Evolutionary conservation across 805 yeast genomes (phyloP).

Genomic region (Jamesozyma jinghongensis): DNA sequence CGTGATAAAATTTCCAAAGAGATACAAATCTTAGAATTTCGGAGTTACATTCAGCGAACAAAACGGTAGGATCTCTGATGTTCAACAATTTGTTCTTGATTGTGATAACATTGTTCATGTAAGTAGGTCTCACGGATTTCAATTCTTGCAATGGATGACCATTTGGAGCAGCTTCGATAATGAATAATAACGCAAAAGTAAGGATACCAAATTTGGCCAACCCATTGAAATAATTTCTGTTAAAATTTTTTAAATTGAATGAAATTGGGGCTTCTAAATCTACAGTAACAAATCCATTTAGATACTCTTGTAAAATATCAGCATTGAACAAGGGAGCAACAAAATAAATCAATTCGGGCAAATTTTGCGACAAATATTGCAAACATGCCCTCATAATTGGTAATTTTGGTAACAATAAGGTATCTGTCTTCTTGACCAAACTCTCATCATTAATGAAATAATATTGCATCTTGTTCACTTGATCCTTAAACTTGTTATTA

Average conservation of each 20-base stretch:
- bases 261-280: too few species aligned
- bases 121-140: not conserved
- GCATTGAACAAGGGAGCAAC: too few species aligned
- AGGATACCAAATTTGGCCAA: constrained; percentile 2
- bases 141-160: not conserved
- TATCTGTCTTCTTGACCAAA: too few species aligned
- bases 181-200: not conserved
- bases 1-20: not conserved
- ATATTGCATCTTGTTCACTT: constrained; percentile 3
- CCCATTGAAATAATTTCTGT: not conserved
- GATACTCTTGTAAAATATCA: too few species aligned
- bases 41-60: not conserved
- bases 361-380: too few species aligned
- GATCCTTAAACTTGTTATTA: constrained; percentile 9
- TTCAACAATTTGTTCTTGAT: not conserved
- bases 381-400: too few species aligned
- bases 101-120: not conserved
- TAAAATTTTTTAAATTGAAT: too few species aligned
- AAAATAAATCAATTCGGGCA: too few species aligned
- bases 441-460: constrained; percentile 5
- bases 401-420: too few species aligned
- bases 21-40: not conserved
- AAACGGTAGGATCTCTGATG: not conserved
- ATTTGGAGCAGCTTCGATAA: not conserved
- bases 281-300: too few species aligned